Evolutionary conservation across 2,329 filamentous ascomycete genomes (phyloP).

Genomic region (Bisporella sp.): DNA sequence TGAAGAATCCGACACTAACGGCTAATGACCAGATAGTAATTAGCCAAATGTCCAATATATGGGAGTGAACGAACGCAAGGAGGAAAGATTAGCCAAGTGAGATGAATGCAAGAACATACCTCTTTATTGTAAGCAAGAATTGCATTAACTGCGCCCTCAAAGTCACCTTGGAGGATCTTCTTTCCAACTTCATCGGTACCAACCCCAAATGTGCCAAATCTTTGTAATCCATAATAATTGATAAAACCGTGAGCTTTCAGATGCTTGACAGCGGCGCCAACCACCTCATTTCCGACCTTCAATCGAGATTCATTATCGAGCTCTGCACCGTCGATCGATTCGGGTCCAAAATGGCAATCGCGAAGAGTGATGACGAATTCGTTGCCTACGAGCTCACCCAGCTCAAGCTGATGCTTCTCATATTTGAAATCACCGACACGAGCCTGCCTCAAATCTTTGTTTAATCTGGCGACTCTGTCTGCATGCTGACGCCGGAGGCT

Average conservation of each 20-base stretch:
- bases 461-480: slow-evolving; percentile 59
- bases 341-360: slow-evolving; percentile 59
- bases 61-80: too few relatives aligned
- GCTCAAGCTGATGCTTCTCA: slow-evolving; percentile 60
- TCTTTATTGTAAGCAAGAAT: slow-evolving; percentile 68
- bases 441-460: slow-evolving; percentile 51
- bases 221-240: slow-evolving; percentile 97
- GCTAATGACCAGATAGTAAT: too few relatives aligned
- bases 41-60: too few relatives aligned
- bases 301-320: slow-evolving; percentile 41
- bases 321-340: slow-evolving; percentile 27
- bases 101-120: slow-evolving; percentile 36
- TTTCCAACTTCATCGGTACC: slow-evolving; percentile 82
- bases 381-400: slow-evolving; percentile 83
- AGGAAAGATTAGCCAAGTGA: too few relatives aligned
- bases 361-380: slow-evolving; percentile 90
- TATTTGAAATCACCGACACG: slow-evolving; percentile 78
- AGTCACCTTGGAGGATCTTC: slow-evolving; percentile 75
- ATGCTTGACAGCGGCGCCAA: slow-evolving; percentile 55
- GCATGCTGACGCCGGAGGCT: slow-evolving; percentile 52
- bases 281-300: slow-evolving; percentile 38
- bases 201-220: slow-evolving; percentile 82
- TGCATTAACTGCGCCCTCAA: slow-evolving; percentile 69
- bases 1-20: slow-evolving; percentile 8
- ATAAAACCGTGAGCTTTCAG: slow-evolving; percentile 76